Conservation (phyloP, 2,329 filamentous ascomycete species). For the Talaromyces sp. region DNA sequence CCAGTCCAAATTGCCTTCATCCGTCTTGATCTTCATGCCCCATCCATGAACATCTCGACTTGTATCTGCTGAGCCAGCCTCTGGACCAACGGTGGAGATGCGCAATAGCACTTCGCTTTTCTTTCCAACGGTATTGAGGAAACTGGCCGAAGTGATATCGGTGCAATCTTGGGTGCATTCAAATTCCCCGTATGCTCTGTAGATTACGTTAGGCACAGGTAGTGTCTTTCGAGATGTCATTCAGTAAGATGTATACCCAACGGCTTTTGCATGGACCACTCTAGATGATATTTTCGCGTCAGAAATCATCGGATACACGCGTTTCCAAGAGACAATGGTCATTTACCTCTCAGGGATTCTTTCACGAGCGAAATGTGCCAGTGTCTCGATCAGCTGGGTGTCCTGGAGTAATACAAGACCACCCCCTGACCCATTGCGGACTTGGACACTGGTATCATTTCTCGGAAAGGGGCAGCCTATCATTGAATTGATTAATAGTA, state of each 20-base stretch:
- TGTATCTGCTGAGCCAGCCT: conserved; percentile 48
- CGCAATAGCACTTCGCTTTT: conserved; percentile 50
- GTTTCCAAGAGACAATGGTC: neutral
- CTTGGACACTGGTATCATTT: conserved; percentile 24
- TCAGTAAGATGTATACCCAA: conserved; percentile 31
- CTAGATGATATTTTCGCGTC: conserved; percentile 19
- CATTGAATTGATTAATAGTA: neutral
- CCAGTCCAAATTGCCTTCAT: conserved; percentile 42
- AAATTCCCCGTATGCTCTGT: conserved; percentile 54
- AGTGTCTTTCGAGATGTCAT: neutral
- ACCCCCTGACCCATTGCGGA: conserved; percentile 28
- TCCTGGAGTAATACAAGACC: conserved; percentile 52
- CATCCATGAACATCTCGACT: conserved; percentile 50
- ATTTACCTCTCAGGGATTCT: conserved; percentile 55
- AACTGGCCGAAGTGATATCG: conserved; percentile 54
- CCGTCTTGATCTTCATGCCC: conserved; percentile 51
- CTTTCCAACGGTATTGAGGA: conserved; percentile 54
- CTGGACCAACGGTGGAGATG: conserved; percentile 47
- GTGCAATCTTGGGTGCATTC: conserved; percentile 59
- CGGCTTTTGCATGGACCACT: conserved; percentile 59
- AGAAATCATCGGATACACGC: neutral
- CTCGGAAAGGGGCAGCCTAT: conserved; percentile 27
- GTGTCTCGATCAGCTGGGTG: conserved; percentile 59
- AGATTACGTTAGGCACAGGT: neutral
- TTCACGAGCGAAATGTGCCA: conserved; percentile 60